phyloP scores from a whole-genome alignment of 495 filamentous ascomycete genomes.

The Neurospora africana region DNA sequence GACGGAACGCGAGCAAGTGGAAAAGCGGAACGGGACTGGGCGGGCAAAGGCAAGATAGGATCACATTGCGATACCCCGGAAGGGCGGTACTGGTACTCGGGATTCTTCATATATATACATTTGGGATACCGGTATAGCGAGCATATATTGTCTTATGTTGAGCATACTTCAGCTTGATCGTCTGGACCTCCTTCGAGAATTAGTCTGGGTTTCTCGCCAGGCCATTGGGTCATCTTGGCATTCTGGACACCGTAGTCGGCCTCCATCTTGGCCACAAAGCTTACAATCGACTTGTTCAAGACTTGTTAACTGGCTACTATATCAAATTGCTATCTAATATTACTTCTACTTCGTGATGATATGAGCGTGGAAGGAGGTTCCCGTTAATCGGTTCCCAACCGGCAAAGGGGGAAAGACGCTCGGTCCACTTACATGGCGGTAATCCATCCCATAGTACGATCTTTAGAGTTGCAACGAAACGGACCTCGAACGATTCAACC shows the following conservation, averaged over 20 bases:
- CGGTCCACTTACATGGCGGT: background rate
- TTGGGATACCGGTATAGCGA: background rate
- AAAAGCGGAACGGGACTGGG: background rate
- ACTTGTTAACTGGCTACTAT: background rate
- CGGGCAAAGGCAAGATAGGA: background rate
- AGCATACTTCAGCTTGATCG: background rate
- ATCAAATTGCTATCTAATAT: background rate
- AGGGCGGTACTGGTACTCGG: background rate
- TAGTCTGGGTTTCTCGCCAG: background rate
- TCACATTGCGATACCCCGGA: background rate
- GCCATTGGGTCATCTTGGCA: background rate
- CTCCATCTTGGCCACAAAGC: background rate
- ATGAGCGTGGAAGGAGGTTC: background rate
- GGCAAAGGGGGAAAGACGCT: background rate
- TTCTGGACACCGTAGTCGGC: background rate
- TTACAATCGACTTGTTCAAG: background rate
- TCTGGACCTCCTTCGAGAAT: background rate
- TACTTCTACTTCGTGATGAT: background rate
- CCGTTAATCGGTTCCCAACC: background rate
- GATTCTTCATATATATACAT: background rate
- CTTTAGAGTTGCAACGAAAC: background rate
- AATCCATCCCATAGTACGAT: background rate
- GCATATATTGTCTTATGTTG: background rate
- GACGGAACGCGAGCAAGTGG: background rate
- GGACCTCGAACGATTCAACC: background rate